Base-by-base conservation (phyloP, 2,329 filamentous ascomycete species). In the Penicillium corylophilum region DNA sequence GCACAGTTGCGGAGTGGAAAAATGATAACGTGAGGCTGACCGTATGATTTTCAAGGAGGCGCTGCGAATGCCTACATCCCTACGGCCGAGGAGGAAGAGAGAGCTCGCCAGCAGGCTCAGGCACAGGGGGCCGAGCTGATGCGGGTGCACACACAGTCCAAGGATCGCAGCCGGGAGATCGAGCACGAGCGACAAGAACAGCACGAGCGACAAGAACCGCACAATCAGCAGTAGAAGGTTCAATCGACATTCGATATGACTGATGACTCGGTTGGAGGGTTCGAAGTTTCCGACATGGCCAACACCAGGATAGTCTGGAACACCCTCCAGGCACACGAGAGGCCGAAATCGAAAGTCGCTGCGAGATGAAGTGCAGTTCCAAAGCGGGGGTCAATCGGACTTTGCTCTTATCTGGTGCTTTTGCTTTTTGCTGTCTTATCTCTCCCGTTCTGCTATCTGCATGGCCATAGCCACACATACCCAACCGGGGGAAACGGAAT, bases 61-160 rank as follows among this genome's bases (percentile, higher is more conserved):
- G 69, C 60, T 13, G 70, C 70, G 38, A 73, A 73, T 49, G 66
- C 67, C 15, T 71, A 70, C 23, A 65, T 67, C 33, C 66, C 66
- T 16, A 48, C 63, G 0, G 23, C 54, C 3, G 61, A 62, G 46
- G 62, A 62, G 28, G 59, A 63, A 48, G 51, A 61, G 36, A 46
- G 62, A 47, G 61, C 64, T 53, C 58, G 66, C 39, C 49, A 68
- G 63, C 63, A 71, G 46, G 61, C 64, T 53, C 57, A 66, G 40
- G 50, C 67, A 62, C 62, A 71, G 64, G 63, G 71, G 64, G 62
- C 70, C 54, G 59, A 70, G 46, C 56, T 70, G 35, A 56, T 69
- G 51, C 64, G 66, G 7, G 64, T 70, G 46, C 63, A 63, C 44
- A 66, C 67, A 3, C 55, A 60, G 20, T 61, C 61, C 2, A 62